A percentile compares a stretch with the other conserved stretches of the same genome.
These are phyloP conservation scores for Polychaeton citri DNA, from an alignment of 2,329 filamentous ascomycete genomes.

Conservation along the genomic window DNA sequence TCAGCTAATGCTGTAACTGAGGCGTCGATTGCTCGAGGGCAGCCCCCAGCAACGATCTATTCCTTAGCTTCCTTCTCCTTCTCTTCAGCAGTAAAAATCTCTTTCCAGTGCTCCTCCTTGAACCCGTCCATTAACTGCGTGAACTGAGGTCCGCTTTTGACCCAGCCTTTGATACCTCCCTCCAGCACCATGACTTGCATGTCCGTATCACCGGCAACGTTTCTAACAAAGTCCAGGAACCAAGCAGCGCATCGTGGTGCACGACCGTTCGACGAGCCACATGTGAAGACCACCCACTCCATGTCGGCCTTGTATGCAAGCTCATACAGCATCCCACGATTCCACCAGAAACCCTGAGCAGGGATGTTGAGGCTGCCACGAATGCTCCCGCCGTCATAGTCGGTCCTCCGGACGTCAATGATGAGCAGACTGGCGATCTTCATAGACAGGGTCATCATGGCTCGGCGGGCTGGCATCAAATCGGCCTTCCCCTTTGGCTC, in stretches of 20 bases:
- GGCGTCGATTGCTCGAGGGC: too few relatives aligned
- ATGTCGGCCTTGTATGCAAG: conserved; percentile 31
- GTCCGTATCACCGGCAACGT: conserved; percentile 21
- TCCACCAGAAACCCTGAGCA: conserved; percentile 35
- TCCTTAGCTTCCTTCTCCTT: conserved; percentile 6
- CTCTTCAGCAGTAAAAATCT: conserved; percentile 20
- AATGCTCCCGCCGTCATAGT: conserved; percentile 33
- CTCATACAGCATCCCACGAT: conserved; percentile 28
- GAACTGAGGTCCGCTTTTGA: conserved; percentile 26
- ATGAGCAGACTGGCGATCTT: conserved; percentile 26
- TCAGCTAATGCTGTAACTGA: too few relatives aligned
- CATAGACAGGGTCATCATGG: conserved; percentile 22
- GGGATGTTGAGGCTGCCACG: conserved; percentile 34
- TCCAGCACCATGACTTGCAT: conserved; percentile 29
- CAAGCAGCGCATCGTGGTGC: conserved; percentile 22
- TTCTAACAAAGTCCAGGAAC: conserved; percentile 22
- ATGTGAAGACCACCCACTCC: conserved; percentile 34
- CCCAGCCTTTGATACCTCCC: conserved; percentile 33
- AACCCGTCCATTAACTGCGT: conserved; percentile 28
- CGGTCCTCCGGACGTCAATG: conserved; percentile 33
- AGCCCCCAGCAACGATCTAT: too few relatives aligned
- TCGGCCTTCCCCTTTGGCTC: conserved; percentile 24
- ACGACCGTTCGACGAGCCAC: conserved; percentile 23
- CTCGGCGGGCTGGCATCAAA: conserved; percentile 25
- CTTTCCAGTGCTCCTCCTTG: conserved; percentile 27